Evolutionary conservation across 176 grass and related monocot species (phyloP).

Genomic region (Microstegium vimineum): DNA sequence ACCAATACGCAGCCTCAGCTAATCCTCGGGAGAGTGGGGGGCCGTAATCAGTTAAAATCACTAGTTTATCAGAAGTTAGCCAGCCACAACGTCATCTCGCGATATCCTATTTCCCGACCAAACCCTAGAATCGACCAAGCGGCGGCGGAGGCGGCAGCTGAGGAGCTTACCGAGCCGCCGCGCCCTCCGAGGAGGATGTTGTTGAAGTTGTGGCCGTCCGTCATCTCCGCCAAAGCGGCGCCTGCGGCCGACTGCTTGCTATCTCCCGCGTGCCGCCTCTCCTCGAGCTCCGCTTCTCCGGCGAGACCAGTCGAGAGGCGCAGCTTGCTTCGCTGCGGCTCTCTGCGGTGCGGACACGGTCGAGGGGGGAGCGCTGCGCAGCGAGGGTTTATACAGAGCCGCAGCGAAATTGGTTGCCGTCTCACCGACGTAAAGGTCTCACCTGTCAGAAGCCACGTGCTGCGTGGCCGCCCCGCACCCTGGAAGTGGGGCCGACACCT

Average conservation of each 20-base stretch:
- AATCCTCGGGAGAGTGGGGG: background rate
- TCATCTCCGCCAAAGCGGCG: conserved; percentile 34
- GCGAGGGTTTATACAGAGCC: background rate
- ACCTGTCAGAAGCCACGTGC: background rate
- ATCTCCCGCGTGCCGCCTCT: background rate
- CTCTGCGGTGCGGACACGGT: background rate
- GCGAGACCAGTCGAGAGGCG: background rate
- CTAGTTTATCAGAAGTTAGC: background rate
- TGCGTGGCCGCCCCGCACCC: too few species aligned
- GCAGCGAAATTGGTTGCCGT: background rate
- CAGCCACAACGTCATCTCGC: background rate
- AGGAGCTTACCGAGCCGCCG: conserved; percentile 64
- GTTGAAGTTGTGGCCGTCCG: conserved; percentile 74
- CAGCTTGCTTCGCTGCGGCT: conserved; percentile 6
- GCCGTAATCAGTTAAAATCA: background rate
- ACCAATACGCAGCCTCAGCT: background rate
- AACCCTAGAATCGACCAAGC: conserved; percentile 4
- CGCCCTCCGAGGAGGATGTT: conserved; percentile 83
- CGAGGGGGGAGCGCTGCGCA: background rate
- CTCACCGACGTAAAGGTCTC: background rate
- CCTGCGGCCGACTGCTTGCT: background rate
- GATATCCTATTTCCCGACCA: background rate
- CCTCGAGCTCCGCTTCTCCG: conserved; percentile 3
- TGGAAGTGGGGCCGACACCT: too few species aligned
- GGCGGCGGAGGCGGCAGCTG: background rate